Percentiles rank a stretch among this genome's conserved stretches.
These are phyloP conservation scores for Rhizopogon vinicolor DNA, from an alignment of 768 basidiomycete genomes.

Conservation along the genomic window DNA sequence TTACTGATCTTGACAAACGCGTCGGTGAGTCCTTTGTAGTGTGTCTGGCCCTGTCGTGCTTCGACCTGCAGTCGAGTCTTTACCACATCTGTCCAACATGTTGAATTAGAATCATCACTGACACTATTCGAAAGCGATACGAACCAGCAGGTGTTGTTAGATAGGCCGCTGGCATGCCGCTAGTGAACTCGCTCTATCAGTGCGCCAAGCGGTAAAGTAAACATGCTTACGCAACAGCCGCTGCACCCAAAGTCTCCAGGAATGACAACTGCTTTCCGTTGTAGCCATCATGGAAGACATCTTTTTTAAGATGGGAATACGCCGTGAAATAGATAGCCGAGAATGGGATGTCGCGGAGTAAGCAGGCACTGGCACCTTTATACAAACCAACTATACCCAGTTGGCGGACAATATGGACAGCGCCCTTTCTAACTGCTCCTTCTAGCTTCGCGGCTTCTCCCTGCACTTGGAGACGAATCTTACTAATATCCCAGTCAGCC, in stretches of 20 bases:
- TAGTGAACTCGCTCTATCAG: constrained; percentile 34
- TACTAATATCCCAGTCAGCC: constrained; percentile 40
- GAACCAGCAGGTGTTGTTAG: constrained; percentile 86
- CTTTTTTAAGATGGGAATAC: constrained; percentile 87
- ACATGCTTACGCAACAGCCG: constrained; percentile 70
- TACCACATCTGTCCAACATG: constrained; percentile 69
- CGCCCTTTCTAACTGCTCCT: constrained; percentile 78
- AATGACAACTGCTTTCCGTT: constrained; percentile 92
- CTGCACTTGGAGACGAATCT: constrained; percentile 93
- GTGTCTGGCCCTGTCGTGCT: constrained; percentile 83
- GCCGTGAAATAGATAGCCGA: constrained; percentile 91
- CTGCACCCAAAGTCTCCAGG: constrained; percentile 80
- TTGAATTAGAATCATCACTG: constrained; percentile 11
- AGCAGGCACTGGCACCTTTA: constrained; percentile 88
- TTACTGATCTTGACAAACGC: constrained; percentile 88
- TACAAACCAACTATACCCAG: constrained; percentile 92
- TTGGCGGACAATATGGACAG: constrained; percentile 88
- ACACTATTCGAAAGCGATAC: constrained; percentile 13
- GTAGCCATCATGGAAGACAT: constrained; percentile 93
- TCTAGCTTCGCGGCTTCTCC: constrained; percentile 90
- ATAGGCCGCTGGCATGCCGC: constrained; percentile 98
- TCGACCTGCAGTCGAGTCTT: constrained; percentile 97
- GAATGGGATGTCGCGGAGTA: constrained; percentile 95
- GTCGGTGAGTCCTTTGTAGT: constrained; percentile 87
- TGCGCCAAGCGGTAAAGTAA: constrained; percentile 9